These are phyloP conservation scores for Hortaea sp. DNA, from an alignment of 2,329 filamentous ascomycete species.

Conservation along the genomic window DNA sequence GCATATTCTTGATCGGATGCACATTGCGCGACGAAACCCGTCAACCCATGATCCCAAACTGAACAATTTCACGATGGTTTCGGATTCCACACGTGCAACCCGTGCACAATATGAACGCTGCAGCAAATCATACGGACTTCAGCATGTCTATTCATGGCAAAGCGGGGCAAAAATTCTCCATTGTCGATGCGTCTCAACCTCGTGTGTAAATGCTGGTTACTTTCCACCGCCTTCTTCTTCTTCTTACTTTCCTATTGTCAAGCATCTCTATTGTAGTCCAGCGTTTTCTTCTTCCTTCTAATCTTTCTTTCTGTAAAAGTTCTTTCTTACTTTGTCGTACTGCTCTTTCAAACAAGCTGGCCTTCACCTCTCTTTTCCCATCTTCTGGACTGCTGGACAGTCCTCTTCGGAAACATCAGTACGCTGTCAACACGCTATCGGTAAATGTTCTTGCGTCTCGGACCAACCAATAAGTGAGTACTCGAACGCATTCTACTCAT, in stretches of 20 bases:
- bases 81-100: no score
- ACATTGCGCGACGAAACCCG: no score
- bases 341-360: background rate
- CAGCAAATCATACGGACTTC: no score
- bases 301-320: conserved; percentile 3
- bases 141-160: conserved; percentile 11
- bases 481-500: background rate
- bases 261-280: conserved; percentile 29
- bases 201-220: background rate
- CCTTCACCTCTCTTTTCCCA: conserved; percentile 6
- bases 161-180: background rate
- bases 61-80: no score
- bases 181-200: no score
- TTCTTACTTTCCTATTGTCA: conserved; percentile 19
- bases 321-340: conserved; percentile 7
- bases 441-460: conserved; percentile 28
- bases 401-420: background rate
- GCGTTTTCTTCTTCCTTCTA: background rate
- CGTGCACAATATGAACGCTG: no score
- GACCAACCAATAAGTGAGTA: conserved; percentile 24
- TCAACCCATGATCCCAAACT: no score
- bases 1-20: no score
- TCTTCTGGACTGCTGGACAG: conserved; percentile 19
- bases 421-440: background rate
- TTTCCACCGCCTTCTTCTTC: conserved; percentile 9